phyloP scores from a whole-genome alignment of 805 yeast genomes.

The Candida germanica region DNA sequence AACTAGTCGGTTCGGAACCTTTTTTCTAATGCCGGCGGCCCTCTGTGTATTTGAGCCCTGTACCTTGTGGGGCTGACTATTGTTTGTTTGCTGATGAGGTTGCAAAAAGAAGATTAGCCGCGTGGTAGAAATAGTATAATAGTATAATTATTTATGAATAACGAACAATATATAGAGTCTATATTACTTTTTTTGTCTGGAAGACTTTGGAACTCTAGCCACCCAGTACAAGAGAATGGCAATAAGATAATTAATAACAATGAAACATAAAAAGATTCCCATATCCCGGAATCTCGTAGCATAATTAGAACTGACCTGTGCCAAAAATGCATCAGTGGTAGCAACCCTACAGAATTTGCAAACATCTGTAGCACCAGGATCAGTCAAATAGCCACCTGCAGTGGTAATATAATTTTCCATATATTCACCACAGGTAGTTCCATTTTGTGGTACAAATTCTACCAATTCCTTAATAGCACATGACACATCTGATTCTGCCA shows the following conservation, averaged over 20 bases:
- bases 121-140: too few relatives aligned
- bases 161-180: too few relatives aligned
- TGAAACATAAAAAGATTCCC: constrained; percentile 46
- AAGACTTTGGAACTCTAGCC: constrained; percentile 70
- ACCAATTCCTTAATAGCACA: constrained; percentile 23
- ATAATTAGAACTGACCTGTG: constrained; percentile 38
- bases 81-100: too few relatives aligned
- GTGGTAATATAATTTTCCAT: constrained; percentile 19
- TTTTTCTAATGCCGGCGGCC: too few relatives aligned
- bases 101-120: too few relatives aligned
- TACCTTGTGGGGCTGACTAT: too few relatives aligned
- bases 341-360: constrained; percentile 62
- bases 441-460: constrained; percentile 18
- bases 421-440: constrained; percentile 27
- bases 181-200: constrained; percentile 30
- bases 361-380: constrained; percentile 39
- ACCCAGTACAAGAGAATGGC: constrained; percentile 49
- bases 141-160: too few relatives aligned
- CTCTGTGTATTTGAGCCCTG: too few relatives aligned
- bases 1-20: too few relatives aligned
- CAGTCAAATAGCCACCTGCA: constrained; percentile 46
- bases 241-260: constrained; percentile 28
- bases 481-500: constrained; percentile 35
- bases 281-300: constrained; percentile 60
- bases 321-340: constrained; percentile 58